A percentile compares a stretch with the other conserved stretches of the same genome.
phyloP scores from a whole-genome alignment of 2,329 filamentous ascomycete species.

The Leptoxyphium fumago region DNA sequence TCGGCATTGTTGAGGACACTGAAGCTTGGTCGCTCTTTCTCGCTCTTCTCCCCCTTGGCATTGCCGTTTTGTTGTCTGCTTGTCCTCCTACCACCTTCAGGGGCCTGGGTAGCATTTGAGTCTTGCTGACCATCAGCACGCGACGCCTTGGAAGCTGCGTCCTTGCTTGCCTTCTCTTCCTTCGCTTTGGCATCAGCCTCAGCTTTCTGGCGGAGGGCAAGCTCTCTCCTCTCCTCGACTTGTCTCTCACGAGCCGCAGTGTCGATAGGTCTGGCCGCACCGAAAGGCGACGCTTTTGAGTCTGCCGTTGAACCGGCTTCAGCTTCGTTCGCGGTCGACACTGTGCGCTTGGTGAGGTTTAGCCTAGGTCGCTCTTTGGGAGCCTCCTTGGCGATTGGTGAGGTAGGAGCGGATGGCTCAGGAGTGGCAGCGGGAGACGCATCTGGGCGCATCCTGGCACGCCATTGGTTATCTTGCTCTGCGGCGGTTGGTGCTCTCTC shows the following conservation, averaged over 20 bases:
- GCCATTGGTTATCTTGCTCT: conserved; percentile 89
- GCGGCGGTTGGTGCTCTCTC: conserved; percentile 71
- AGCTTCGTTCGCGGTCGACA: conserved; percentile 54
- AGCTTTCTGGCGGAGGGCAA: conserved; percentile 64
- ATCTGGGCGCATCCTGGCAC: conserved; percentile 80
- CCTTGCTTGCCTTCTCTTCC: conserved; percentile 45
- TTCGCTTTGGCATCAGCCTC: conserved; percentile 77
- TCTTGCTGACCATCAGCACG: conserved; percentile 19
- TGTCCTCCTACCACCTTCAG: conserved; percentile 9
- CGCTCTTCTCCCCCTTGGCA: conserved; percentile 18
- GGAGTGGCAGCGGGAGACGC: conserved; percentile 51
- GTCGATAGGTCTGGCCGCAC: conserved; percentile 85
- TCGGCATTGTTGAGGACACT: conserved; percentile 36
- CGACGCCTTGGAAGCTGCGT: conserved; percentile 45
- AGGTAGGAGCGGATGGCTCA: conserved; percentile 60
- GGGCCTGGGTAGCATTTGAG: conserved; percentile 31
- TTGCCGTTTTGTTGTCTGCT: conserved; percentile 14
- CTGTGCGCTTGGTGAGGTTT: conserved; percentile 81
- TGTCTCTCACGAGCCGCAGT: conserved; percentile 78
- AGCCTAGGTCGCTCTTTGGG: conserved; percentile 60
- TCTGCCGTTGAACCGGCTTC: conserved; percentile 32
- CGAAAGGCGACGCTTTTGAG: conserved; percentile 77
- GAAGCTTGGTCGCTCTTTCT: conserved; percentile 16
- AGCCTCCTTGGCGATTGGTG: conserved; percentile 47
- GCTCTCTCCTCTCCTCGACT: conserved; percentile 74